Evolutionary conservation across 768 basidiomycete species (phyloP).

Genomic region (Nidularia pulvinata): DNA sequence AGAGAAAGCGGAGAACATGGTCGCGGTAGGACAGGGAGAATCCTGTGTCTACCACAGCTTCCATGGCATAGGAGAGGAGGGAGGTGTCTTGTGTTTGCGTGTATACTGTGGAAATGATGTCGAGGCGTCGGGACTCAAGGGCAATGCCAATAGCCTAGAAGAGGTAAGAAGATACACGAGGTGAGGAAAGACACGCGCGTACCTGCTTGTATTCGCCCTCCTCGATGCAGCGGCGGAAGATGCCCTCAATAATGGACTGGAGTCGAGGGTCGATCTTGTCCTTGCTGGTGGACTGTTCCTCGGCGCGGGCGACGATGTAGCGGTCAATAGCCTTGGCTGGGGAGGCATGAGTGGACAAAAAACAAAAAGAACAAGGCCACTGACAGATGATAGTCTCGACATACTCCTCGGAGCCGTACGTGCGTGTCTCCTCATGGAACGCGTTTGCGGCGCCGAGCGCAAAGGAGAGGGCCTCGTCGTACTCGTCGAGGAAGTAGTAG

Average conservation of each 20-base stretch:
- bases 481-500: constrained; percentile 95
- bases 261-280: constrained; percentile 79
- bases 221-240: constrained; percentile 82
- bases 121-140: constrained; percentile 86
- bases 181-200: constrained; percentile 9
- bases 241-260: constrained; percentile 84
- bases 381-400: constrained; percentile 93
- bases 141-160: constrained; percentile 91
- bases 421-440: constrained; percentile 75
- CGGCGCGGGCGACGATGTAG: constrained; percentile 73
- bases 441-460: constrained; percentile 89
- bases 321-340: constrained; percentile 92
- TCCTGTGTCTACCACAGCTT: constrained; percentile 87
- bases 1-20: constrained; percentile 75
- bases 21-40: constrained; percentile 87
- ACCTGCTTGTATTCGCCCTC: constrained; percentile 95
- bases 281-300: constrained; percentile 48
- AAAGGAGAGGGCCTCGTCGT: constrained; percentile 94
- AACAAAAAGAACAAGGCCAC: constrained; percentile 29
- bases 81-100: constrained; percentile 70
- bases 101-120: constrained; percentile 82
- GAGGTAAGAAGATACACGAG: constrained; percentile 2
- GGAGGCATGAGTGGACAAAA: neutral
- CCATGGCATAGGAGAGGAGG: constrained; percentile 89
- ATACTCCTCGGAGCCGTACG: constrained; percentile 76